Evolutionary conservation across 371 early-diverging fungal genomes (phyloP), one percentile per base, ranked within the genome.

Genomic region (Smittium mucronatum): DNA sequence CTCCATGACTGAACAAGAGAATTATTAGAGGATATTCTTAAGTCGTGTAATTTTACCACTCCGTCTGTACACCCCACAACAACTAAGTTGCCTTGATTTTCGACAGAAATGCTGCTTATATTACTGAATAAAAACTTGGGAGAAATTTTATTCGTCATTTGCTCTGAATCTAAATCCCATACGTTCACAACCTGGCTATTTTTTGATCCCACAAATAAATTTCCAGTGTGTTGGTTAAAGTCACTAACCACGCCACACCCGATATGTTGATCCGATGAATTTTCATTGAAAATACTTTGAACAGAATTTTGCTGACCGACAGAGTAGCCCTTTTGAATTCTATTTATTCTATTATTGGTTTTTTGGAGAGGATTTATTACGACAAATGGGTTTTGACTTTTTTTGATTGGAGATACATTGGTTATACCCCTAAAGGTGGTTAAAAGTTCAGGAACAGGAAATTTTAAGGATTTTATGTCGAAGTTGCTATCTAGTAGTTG

Each of bases 21-120:
- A 16, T 26, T 76, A 16, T 66, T 65, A 32, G 75, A 66, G 16
- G 64, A 69, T 34, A 73, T 30, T 21, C 80, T 75, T 58, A 74
- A 72, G 66, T 80, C 80, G 67, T 77, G 69, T 30, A 80, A 75
- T 0, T 80, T 76, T 61, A 80, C 76, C 29, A 74, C 65, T 28
- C 80, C 80, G 70, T 73, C 71, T 29, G 58, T 66, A 34, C 34
- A n/a, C 15, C 65, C 72, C 70, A 47, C 80, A 75, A 26, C 72
- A 70, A 0, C 70, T 78, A 35, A 73, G 1, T 63, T 69, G 31
- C 57, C 57, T n/a, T 28, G 15, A 29, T 68, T 58, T 58, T 68
- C 60, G 5, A 57, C 71, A 26, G 66, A 33, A 25, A 71, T 32
- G 26, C 35, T 61, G 66, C 34, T 21, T 30, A 71, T 57, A 2